Base-by-base conservation (phyloP, 108 stramenopile species). In the Cyclotella sp. region DNA sequence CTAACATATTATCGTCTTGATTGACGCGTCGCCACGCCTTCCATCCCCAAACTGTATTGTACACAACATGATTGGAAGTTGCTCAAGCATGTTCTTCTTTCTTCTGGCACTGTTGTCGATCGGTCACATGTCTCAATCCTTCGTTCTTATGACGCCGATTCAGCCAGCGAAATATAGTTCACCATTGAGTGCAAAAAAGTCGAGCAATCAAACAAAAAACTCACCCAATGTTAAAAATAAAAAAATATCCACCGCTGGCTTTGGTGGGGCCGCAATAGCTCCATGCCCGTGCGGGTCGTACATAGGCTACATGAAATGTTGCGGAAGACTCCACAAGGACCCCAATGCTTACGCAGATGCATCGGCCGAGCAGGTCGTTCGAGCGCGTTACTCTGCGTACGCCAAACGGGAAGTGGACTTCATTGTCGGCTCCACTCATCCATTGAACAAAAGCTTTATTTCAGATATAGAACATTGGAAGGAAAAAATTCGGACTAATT, bases 331-430 rank as follows among this genome's bases (percentile, higher is more conserved):
- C 16, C 90, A 91, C 66, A 83, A 73, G 12, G 82, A 88, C 60
- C 63, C 77, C 19, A 75, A 79, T 0, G 84, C 77, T 1, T 88
- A 57, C 68, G 77, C 80, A 30, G 46, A 57, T 24, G 90, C 88
- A 19, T 72, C 90, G 39, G 73, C 88, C 0, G 85, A 84, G 53
- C 79, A 91, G 27, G 75, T 91, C 49, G 90, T 91, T 4, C 69
- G 87, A 43, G 90, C 90, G 28, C 63, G 90, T 27, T 91, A 91
- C 75, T 88, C 88, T 19, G 90, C 90, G 3, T 91, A 91, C 72
- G 87, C 90, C 53, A 86, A 86, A 54, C 80, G 88, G 0, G 79
- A 82, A 43, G 77, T 89, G 24, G 90, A 91, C 55, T 91, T 91
- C 55, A 82, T 91, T 19, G 78, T 83, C 24, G 78, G 74, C 4